phyloP scores from a whole-genome alignment of 148 eudicot species.

The Beta vulgaris region DNA sequence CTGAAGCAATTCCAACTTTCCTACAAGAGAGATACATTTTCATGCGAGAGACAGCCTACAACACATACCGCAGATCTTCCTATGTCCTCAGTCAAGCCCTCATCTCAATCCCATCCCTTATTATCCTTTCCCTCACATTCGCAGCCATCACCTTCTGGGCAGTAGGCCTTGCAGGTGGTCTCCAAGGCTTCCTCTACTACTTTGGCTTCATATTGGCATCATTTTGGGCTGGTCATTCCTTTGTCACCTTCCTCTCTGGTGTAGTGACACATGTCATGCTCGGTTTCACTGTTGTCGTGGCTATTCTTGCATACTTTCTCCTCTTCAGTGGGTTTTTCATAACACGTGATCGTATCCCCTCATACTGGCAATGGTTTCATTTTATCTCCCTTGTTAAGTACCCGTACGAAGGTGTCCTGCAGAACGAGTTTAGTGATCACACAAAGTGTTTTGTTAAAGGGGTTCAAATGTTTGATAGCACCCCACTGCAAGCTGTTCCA shows the following conservation, averaged over 20 bases:
- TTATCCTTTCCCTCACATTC: slow-evolving; percentile 63
- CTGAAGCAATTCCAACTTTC: slow-evolving; percentile 79
- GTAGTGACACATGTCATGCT: slow-evolving; percentile 68
- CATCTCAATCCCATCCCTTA: slow-evolving; percentile 60
- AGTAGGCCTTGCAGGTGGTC: slow-evolving; percentile 64
- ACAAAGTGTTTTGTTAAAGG: slow-evolving; percentile 68
- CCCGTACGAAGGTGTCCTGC: slow-evolving; percentile 71
- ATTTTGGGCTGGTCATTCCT: slow-evolving; percentile 91
- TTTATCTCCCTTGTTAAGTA: slow-evolving; percentile 73
- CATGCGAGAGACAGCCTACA: slow-evolving; percentile 79
- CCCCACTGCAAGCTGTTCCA: slow-evolving; percentile 55
- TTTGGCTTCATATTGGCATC: slow-evolving; percentile 56
- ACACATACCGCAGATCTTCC: slow-evolving; percentile 75
- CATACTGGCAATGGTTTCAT: slow-evolving; percentile 86
- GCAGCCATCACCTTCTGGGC: slow-evolving; percentile 65
- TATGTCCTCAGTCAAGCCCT: slow-evolving; percentile 77
- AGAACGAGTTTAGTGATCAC: slow-evolving; percentile 65
- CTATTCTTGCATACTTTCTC: slow-evolving; percentile 67
- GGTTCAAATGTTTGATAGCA: slow-evolving; percentile 61
- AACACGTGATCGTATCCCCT: slow-evolving; percentile 59
- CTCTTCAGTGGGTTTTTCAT: slow-evolving; percentile 88
- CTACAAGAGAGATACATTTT: slow-evolving; percentile 78
- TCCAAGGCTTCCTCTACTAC: slow-evolving; percentile 61
- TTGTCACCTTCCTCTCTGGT: slow-evolving; percentile 86
- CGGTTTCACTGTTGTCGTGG: slow-evolving; percentile 73